Base-by-base conservation (phyloP, 139 green algal genomes). In the Spirogloea muscicola region DNA sequence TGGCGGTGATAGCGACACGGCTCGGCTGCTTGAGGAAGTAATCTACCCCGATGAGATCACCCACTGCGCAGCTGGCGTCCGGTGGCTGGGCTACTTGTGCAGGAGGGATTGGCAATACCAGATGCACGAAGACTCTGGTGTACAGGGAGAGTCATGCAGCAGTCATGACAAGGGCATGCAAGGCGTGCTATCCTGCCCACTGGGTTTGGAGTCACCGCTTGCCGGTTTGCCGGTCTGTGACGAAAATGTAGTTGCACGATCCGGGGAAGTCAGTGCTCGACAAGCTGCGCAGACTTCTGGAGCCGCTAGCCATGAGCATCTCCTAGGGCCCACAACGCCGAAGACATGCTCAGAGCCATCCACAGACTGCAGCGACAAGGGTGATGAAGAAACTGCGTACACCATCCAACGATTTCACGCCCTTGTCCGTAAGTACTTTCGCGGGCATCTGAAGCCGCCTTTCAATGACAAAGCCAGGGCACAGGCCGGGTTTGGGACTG, bases 1-100 rank as follows among this genome's bases (percentile, higher is more conserved):
- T 7, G 76, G 66, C 18, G 88, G 87, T 0, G 91, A 96, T 60
- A 49, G 55, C 0, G 69, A 78, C 36, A 89, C 84, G n/a, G 90
- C 88, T n/a, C 41, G 63, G 4, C 38, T 86, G 42, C 79, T 96
- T 41, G 81, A 92, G 79, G 46, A 84, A 1, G 71, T 90, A 0
- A 87, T 97, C 1, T 95, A 93, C 62, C 82, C 87, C 6, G 93
- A 96, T 83, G 92, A 97, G 73, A 76, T 97, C 27, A 88, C 81
- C 1, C 93, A 98, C 80, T 96, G 90, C 79, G 88, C 81, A 0
- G 91, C 92, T 3, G 93, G 93, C 0, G 86, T 94, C 31, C 67
- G 83, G 5, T 97, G 90, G 90, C 86, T 96, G 3, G 84, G 31
- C 39, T 87, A 91, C 66, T 31, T 79, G 16, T 72, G 69, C 55